phyloP scores from a whole-genome alignment of 2,329 filamentous ascomycete species.

The Cercospora sojina region DNA sequence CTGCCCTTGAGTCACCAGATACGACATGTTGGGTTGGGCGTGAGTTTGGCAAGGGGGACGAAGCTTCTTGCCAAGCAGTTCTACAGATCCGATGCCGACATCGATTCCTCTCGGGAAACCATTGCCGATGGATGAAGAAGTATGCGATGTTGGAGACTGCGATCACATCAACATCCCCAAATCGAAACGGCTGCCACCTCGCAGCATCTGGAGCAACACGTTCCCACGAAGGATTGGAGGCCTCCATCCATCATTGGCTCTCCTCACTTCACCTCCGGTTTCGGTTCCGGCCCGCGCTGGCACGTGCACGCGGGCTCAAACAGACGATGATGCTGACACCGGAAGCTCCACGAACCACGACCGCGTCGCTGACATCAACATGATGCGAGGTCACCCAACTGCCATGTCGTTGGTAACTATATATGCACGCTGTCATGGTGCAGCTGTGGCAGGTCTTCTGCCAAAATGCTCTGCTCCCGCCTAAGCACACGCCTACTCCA shows the following conservation, averaged over 20 bases:
- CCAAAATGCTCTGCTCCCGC: conserved; percentile 17
- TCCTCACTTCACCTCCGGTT: not conserved
- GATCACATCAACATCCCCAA: not conserved
- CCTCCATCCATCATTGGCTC: not conserved
- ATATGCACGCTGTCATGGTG: conserved; percentile 2
- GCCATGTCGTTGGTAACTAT: conserved; percentile 2
- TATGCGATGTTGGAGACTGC: not conserved
- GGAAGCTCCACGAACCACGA: not conserved
- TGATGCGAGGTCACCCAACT: not conserved
- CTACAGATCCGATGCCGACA: not conserved
- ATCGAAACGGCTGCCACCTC: not conserved
- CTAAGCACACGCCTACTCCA: conserved; percentile 19
- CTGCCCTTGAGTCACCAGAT: conserved; percentile 5
- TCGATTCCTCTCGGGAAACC: not conserved
- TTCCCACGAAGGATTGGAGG: conserved; percentile 5
- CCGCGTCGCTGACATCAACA: conserved; percentile 17
- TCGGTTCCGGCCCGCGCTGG: not conserved
- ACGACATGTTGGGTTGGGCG: not conserved
- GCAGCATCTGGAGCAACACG: not conserved
- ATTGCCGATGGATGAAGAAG: not conserved
- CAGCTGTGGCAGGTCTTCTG: not conserved
- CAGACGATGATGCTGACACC: not conserved
- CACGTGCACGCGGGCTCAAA: not conserved
- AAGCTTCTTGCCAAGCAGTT: conserved; percentile 10
- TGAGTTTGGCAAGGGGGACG: conserved; percentile 8